phyloP scores from a whole-genome alignment of 331 rosid species.

The Acacia concinna region DNA sequence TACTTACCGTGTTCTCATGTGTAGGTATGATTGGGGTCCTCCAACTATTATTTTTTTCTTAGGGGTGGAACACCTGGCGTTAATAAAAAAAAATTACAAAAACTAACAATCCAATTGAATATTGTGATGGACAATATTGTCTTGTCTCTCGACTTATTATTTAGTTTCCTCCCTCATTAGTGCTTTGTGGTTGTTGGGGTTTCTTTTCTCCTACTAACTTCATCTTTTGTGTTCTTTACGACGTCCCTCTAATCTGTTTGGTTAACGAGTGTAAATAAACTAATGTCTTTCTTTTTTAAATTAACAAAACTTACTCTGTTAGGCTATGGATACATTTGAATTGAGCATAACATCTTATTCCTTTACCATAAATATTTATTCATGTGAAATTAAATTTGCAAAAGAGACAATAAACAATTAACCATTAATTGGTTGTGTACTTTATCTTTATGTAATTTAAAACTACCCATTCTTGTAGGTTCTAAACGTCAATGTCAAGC shows the following conservation, averaged over 20 bases:
- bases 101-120: background rate
- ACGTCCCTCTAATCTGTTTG: background rate
- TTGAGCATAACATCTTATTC: background rate
- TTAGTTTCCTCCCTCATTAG: constrained; percentile 20
- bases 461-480: background rate
- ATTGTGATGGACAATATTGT: background rate
- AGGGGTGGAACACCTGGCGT: constrained; percentile 40
- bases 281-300: background rate
- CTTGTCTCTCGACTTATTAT: background rate
- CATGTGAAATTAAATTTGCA: background rate
- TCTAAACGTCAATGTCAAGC: background rate
- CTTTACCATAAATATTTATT: background rate
- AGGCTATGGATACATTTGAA: no score
- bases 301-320: background rate
- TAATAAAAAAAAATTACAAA: background rate
- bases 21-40: constrained; percentile 19
- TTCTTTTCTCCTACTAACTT: background rate
- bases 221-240: background rate
- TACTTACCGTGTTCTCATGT: background rate
- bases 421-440: background rate
- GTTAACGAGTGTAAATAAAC: background rate
- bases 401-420: background rate
- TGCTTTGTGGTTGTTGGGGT: constrained; percentile 42
- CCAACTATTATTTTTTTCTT: background rate
- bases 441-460: background rate